Conservation (phyloP, 768 basidiomycete genomes). For the Lentinula guzmanii region DNA sequence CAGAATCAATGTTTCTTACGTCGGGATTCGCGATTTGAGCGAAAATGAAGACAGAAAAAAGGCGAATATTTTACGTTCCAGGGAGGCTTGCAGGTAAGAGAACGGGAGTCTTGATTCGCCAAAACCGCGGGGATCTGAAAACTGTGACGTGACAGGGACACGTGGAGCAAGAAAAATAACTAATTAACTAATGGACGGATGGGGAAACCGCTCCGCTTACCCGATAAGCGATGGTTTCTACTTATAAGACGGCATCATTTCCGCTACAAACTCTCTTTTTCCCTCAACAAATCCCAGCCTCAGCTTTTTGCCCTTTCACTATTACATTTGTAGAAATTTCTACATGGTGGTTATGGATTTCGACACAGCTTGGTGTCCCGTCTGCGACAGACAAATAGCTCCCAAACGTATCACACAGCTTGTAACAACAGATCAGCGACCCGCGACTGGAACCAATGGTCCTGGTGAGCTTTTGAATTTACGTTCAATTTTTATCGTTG, state of each 20-base stretch:
- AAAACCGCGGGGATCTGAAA: not conserved
- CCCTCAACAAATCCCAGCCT: slow-evolving; percentile 5
- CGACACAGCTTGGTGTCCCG: slow-evolving; percentile 78
- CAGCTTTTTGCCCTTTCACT: slow-evolving; percentile 10
- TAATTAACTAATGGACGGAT: not conserved
- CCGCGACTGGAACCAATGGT: slow-evolving; percentile 22
- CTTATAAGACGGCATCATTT: not conserved
- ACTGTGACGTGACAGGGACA: not conserved
- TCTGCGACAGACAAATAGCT: slow-evolving; percentile 71
- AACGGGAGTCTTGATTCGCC: not conserved
- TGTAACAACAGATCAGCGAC: slow-evolving; percentile 20
- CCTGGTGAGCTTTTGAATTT: slow-evolving; percentile 27
- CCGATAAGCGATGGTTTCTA: not conserved
- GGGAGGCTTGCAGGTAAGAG: not conserved
- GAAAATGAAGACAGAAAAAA: not conserved
- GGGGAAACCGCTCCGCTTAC: not conserved
- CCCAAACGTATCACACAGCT: slow-evolving; percentile 60
- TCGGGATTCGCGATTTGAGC: not conserved
- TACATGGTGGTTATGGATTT: slow-evolving; percentile 28
- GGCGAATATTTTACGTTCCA: not conserved
- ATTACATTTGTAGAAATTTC: not conserved
- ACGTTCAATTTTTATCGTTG: slow-evolving; percentile 9
- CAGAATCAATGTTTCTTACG: not conserved
- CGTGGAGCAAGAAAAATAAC: not conserved
- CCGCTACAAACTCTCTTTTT: not conserved